Evolutionary conservation across 2,329 filamentous ascomycete species (phyloP), one percentile per base, ranked within the genome.

Genomic region (Niveomyces coronatus): DNA sequence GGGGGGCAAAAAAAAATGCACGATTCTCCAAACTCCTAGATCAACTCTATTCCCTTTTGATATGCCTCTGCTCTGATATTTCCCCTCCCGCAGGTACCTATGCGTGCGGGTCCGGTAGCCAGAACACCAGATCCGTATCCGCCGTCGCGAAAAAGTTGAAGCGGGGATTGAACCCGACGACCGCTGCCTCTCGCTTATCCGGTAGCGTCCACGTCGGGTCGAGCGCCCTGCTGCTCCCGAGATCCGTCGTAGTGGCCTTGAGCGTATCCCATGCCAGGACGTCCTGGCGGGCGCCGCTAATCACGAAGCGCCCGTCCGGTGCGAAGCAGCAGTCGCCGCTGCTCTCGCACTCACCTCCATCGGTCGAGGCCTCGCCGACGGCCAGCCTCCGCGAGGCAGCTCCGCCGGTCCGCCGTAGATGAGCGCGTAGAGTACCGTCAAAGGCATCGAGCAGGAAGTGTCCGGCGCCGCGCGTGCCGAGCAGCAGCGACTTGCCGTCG

Each of bases 381-480:
- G 69, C 72, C 2, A 71, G 55, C 9, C 75, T 64, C 11, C 63
- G 62, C 4, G 70, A 67, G 7, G 70, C n/a, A n/a, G n/a, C 67
- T 42, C 63, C 77, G 57, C 60, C 69, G 46, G 60, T 74, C 58
- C 64, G 77, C 54, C 52, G 75, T 40, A 88, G 68, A 55, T 83
- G 87, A 9, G 84, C 80, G 52, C 81, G 85, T 16, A 96, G 60
- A 6, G 70, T 71, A 27, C 89, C 91, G 29, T 85, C 79, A 55
- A 95, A 96, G 1, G 89, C 85, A 55, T 98, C 91, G n/a, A 98
- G 67, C 3, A 98, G 65, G 53, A 91, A 94, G 58, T 98, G 91
- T 0, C 87, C 86, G 36, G 72, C 72, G 6, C 84, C 85, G 34
- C 81, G 85, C 3, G 89, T 96, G 11, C 84, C 85, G 14, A 98